These are phyloP conservation scores for Tylopilus intermedius DNA, from an alignment of 768 basidiomycete species.

Conservation along the genomic window DNA sequence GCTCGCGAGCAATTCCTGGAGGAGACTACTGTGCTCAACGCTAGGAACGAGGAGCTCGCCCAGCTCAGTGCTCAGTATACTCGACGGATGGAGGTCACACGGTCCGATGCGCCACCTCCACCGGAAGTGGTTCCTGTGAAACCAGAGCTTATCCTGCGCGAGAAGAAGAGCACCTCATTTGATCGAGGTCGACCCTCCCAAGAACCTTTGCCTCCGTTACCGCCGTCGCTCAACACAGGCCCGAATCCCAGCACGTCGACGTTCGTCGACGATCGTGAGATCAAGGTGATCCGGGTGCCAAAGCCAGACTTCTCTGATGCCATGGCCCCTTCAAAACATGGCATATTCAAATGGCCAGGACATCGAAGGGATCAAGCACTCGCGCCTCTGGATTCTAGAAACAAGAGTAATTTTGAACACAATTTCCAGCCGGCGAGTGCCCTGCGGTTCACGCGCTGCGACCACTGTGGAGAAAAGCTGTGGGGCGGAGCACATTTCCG, in stretches of 20 bases:
- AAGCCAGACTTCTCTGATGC: conserved; percentile 36
- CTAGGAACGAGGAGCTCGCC: conserved; percentile 88
- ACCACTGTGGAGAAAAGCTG: conserved; percentile 96
- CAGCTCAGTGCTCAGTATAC: conserved; percentile 81
- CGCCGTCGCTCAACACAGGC: conserved; percentile 16
- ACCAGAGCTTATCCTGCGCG: conserved; percentile 10
- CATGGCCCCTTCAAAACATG: conserved; percentile 48
- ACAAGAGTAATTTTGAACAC: conserved; percentile 56
- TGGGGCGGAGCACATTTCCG: conserved; percentile 97
- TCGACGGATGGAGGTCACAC: conserved; percentile 60
- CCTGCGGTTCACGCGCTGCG: conserved; percentile 85
- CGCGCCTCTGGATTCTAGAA: conserved; percentile 33
- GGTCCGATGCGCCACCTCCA: conserved; percentile 13
- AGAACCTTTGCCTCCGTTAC: conserved; percentile 6
- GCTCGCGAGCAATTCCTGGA: conserved; percentile 84
- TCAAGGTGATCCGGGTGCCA: conserved; percentile 25
- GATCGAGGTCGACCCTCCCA: conserved; percentile 19
- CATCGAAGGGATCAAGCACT: conserved; percentile 46
- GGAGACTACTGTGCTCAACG: conserved; percentile 86
- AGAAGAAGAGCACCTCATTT: conserved; percentile 29
- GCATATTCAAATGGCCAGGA: conserved; percentile 71
- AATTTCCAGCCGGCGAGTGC: conserved; percentile 86
- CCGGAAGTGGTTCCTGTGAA: conserved; percentile 8
- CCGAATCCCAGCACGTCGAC: conserved; percentile 19
- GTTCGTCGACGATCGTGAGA: conserved; percentile 27